Evolutionary conservation across 2,329 filamentous ascomycete genomes (phyloP).

Genomic region (Alternaria dauci): DNA sequence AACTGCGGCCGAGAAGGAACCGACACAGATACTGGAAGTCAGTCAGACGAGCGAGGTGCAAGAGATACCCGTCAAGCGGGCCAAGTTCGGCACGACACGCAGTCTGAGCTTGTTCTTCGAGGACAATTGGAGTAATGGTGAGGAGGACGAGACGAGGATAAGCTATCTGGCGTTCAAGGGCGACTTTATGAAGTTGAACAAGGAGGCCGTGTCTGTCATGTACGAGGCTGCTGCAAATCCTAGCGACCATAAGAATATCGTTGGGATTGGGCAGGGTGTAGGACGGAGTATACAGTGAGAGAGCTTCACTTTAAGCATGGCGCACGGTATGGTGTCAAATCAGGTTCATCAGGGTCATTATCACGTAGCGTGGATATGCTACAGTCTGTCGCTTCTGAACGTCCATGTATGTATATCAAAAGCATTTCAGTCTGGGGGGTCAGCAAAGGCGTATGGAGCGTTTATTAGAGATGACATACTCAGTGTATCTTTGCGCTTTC

Average conservation of each 20-base stretch:
- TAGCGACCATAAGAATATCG: conserved; percentile 73
- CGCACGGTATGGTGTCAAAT: background rate
- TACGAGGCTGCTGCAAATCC: conserved; percentile 97
- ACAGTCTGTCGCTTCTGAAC: background rate
- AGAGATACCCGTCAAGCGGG: conserved; percentile 87
- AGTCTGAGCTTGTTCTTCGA: conserved; percentile 86
- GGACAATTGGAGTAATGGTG: conserved; percentile 81
- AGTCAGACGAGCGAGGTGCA: conserved; percentile 82
- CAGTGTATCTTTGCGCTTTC: conserved; percentile 21
- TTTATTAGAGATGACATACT: conserved; percentile 27
- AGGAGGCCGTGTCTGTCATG: conserved; percentile 83
- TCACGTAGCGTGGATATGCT: background rate
- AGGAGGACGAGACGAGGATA: conserved; percentile 80
- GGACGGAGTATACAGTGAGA: conserved; percentile 44
- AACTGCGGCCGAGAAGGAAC: conserved; percentile 71
- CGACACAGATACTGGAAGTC: conserved; percentile 80
- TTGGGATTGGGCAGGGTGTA: conserved; percentile 49
- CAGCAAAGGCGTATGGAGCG: conserved; percentile 15
- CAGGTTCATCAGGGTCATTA: background rate
- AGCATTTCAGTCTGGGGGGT: conserved; percentile 22
- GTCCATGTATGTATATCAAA: background rate
- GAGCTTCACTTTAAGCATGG: background rate
- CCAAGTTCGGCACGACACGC: conserved; percentile 85
- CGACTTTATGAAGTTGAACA: conserved; percentile 86
- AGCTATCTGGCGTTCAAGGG: conserved; percentile 92